These are phyloP conservation scores for Phoma sp. DNA, from an alignment of 2,329 filamentous ascomycete genomes.

Conservation along the genomic window DNA sequence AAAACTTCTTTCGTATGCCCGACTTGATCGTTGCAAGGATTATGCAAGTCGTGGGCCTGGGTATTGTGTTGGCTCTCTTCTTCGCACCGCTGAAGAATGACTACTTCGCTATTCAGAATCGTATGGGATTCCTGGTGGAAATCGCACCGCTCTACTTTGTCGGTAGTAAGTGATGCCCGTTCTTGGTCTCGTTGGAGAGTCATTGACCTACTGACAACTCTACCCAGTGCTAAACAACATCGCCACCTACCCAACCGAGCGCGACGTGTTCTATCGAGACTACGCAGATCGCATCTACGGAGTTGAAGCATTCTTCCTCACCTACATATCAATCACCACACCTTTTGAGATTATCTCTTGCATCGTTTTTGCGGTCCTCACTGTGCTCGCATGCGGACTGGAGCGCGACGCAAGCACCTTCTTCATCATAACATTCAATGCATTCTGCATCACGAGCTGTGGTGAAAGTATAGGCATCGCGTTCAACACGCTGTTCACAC, in stretches of 20 bases:
- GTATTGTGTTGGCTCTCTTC: constrained; percentile 53
- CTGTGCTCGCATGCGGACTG: constrained; percentile 69
- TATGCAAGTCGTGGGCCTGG: constrained; percentile 49
- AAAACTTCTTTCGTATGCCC: constrained; percentile 61
- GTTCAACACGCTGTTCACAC: constrained; percentile 77
- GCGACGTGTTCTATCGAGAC: constrained; percentile 79
- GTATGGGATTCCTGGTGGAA: constrained; percentile 76
- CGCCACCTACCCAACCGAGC: constrained; percentile 73
- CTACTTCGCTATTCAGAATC: constrained; percentile 73
- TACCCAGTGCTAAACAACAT: constrained; percentile 73
- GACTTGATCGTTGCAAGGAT: constrained; percentile 45
- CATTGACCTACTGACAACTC: neutral
- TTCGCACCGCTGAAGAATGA: constrained; percentile 74
- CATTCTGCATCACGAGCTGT: constrained; percentile 75
- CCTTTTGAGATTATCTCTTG: constrained; percentile 73
- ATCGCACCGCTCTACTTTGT: constrained; percentile 75
- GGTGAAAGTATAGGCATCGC: constrained; percentile 79
- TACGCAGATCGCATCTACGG: constrained; percentile 76
- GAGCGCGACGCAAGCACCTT: constrained; percentile 68
- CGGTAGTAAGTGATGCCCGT: constrained; percentile 56
- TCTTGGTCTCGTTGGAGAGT: neutral
- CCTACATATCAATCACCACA: constrained; percentile 73
- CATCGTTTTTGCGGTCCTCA: constrained; percentile 69
- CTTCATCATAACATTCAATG: constrained; percentile 71
- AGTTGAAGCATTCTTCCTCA: constrained; percentile 72